Evolutionary conservation across 176 grass and related monocot species (phyloP), one percentile per base, ranked within the genome.

Genomic region (Carex parvula): DNA sequence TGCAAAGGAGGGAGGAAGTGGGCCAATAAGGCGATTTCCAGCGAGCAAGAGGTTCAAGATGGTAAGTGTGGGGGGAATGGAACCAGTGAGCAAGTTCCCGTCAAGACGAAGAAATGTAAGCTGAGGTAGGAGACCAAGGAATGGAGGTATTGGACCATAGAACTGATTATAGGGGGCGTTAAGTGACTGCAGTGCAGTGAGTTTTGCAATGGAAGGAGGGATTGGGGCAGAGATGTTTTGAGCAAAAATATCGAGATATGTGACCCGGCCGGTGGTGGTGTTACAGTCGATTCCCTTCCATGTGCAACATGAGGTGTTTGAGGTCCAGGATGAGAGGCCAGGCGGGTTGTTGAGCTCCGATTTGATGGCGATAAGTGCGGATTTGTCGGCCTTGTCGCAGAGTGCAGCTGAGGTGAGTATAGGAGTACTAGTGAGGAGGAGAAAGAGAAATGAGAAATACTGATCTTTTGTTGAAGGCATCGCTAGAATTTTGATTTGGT

Each of bases 111-210:
- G 68, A 79, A 91, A 87, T 20, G 55, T 63, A 77, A 93, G 81
- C 41, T 68, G 81, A 0, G 86, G 89, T 55, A 93, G 86, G 3
- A 75, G 85, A 44, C 91, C 91, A 1, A 93, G 60, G 81, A 77
- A 87, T 13, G 70, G 13, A 17, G 89, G 91, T 60, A 93, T 84
- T 41, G 22, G 0, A 16, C 89, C 91, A 56, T 79, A 54, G 4
- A 93, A 69, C 0, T 22, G 84, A 74, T 93, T 93, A 81, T 90
- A 90, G 76, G 89, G 61, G 4, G 89, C 2, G 84, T 90, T 93
- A 46, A 93, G 3, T 26, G 56, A 0, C 42, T 76, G 87, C 15
- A 90, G 68, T 60, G 24, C 22, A 24, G 91, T 88, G 62, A 93
- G 91, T 66, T 83, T 83, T 61, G 86, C 80, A 53, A 93, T 61